Base-by-base conservation (phyloP, 2,329 filamentous ascomycete species). In the Phialophora tarda region DNA sequence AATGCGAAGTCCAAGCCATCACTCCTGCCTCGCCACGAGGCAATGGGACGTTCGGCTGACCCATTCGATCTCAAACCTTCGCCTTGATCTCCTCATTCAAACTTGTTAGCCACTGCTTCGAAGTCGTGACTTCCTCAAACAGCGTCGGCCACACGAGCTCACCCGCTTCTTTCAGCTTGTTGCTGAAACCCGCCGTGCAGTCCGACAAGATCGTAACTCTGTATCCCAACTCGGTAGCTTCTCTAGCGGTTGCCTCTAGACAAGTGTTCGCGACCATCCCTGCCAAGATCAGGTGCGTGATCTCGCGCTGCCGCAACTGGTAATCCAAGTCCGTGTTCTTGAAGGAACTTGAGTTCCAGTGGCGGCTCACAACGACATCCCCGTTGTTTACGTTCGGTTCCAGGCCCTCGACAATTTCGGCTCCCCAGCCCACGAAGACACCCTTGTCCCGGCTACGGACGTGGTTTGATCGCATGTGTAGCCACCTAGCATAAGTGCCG, bases 291-390 rank as follows among this genome's bases (percentile, higher is more conserved):
- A 78, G 23, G 41, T 77, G 67, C 2, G 71, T 74, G 12, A 78
- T 74, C 23, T 76, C 75, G 23, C 74, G 67, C 64, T 78, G 76
- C 2, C 70, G 70, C 23, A 78, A 69, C 64, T 77, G 75, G 59
- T 73, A 78, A 38, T 78, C 74, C 23, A 78, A 62, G 70, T 78
- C 77, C 1, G 76, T 78, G 50, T 77, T 77, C n/a, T 70, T 56
- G 59, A 78, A 78, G 0, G 75, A 76, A 54, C 74, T 76, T 62
- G 71, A 73, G 66, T 70, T 72, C 76, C 76, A 77, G 64, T 78
- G 76, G 47, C 76, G 75, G 57, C 68, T 71, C 24, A 77, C 73
- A 34, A 78, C 69, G 8, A 65, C 73, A 67, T 77, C 75, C 1
- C 72, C 74, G 57, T 75, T 75, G 24, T 65, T 67, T 2, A 71